Base-by-base conservation (phyloP, 768 basidiomycete species). In the Boletus eberwhitei region DNA sequence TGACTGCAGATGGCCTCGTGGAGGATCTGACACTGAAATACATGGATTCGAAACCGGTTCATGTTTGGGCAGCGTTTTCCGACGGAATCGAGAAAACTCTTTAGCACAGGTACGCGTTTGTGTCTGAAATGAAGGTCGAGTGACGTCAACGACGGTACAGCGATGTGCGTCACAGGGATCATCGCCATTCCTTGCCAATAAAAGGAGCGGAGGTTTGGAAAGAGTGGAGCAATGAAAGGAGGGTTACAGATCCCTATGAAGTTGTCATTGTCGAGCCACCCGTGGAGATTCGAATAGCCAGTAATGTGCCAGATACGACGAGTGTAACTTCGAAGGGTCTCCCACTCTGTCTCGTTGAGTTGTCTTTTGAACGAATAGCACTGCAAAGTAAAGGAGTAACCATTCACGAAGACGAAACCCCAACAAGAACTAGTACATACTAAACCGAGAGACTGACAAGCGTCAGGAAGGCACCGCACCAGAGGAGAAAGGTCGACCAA, bases 321-420 rank as follows among this genome's bases (percentile, higher is more conserved):
- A 6, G 41, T 36, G n/a, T 54, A 60, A 34, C 49, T 29, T 17
- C 26, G 44, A 39, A 60, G 49, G 12, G 17, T 44, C 22, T 36
- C 29, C 48, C 58, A 54, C 35, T 60, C 58, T 2, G 26, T 58
- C 9, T 31, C 36, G 11, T 14, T 32, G 19, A 21, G 45, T 17
- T 13, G 41, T 34, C 29, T 19, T 1, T 3, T 22, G 19, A 57
- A 41, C 6, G 38, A 40, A 37, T 41, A 46, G 26, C 8, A 9
- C 38, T 49, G 14, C 5, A 1, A 22, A 31, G 13, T n/a, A 21
- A 8, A 14, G 5, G 21, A 8, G 17, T 34, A 22, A 49, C 2
- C n/a, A 16, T 48, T 16, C 45, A 11, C 21, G 16, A n/a, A 31
- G 45, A 22, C 9, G 5, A 6, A 6, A 19, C 19, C n/a, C 4